Conservation (phyloP, 257 asterid species). For the Avicennia marina region DNA sequence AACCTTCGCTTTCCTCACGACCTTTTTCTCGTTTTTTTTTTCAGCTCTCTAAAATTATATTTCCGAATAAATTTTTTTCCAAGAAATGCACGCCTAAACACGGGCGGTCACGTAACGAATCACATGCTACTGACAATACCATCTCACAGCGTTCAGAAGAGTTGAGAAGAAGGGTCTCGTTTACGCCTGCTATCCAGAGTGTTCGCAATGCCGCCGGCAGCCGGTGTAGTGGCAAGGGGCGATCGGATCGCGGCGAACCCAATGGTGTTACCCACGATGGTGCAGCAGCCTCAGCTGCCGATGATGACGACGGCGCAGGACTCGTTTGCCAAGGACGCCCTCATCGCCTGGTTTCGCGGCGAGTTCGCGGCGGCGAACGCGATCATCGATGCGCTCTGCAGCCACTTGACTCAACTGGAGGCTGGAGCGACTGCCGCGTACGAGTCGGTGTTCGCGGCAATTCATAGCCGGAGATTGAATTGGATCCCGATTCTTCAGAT, state of each 20-base stretch:
- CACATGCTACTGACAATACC: constrained; percentile 15
- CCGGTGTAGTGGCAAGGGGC: constrained; percentile 48
- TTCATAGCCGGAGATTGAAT: constrained; percentile 52
- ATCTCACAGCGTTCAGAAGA: constrained; percentile 14
- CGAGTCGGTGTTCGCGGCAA: constrained; percentile 44
- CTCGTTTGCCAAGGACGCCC: constrained; percentile 76
- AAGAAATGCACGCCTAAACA: too few species aligned
- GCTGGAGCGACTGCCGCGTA: constrained; percentile 31
- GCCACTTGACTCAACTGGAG: constrained; percentile 56
- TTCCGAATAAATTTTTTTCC: too few species aligned
- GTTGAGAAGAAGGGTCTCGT: not conserved
- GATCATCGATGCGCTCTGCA: constrained; percentile 77
- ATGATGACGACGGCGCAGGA: constrained; percentile 43
- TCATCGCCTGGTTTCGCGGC: constrained; percentile 85
- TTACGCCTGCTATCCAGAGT: constrained; percentile 6
- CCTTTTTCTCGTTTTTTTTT: too few species aligned
- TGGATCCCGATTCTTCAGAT: constrained; percentile 72
- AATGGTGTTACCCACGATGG: constrained; percentile 31
- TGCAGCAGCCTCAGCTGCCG: constrained; percentile 46
- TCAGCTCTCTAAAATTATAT: too few species aligned
- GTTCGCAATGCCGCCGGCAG: constrained; percentile 78
- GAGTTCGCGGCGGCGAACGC: constrained; percentile 99
- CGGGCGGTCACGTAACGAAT: too few species aligned
- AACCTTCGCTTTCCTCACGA: too few species aligned
- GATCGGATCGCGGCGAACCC: constrained; percentile 44